Evolutionary conservation across 192 early-diverging fungal species (phyloP).

Genomic region (Chytriomyces sp.): DNA sequence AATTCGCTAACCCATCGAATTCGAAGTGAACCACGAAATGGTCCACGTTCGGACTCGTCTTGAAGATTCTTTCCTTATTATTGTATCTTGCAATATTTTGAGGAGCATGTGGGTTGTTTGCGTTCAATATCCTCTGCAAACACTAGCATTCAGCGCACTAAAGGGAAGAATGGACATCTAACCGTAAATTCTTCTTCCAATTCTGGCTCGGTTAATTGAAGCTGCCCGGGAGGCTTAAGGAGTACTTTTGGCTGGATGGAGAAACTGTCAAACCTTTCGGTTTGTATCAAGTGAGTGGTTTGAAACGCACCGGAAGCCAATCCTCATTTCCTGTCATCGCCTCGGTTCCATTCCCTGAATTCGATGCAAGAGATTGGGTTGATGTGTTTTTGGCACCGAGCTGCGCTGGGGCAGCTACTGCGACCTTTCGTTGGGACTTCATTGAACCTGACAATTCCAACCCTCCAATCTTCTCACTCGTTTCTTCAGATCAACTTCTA

Average conservation of each 20-base stretch:
- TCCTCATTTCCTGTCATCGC: constrained; percentile 47
- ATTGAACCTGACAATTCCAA: constrained; percentile 17
- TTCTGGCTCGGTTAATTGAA: constrained; percentile 56
- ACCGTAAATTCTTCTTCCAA: constrained; percentile 62
- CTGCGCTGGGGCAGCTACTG: constrained; percentile 14
- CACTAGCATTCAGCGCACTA: not conserved
- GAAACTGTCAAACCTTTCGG: not conserved
- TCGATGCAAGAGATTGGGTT: constrained; percentile 46
- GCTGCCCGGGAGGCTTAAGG: constrained; percentile 59
- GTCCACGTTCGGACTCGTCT: constrained; percentile 62
- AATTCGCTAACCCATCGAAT: constrained; percentile 63
- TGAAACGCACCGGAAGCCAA: constrained; percentile 55
- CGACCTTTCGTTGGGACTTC: constrained; percentile 29
- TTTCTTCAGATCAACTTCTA: too few species aligned
- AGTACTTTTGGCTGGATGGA: constrained; percentile 57
- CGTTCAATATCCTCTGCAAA: constrained; percentile 59
- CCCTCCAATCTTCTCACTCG: too few species aligned
- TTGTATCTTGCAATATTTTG: constrained; percentile 67
- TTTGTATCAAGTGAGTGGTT: constrained; percentile 4
- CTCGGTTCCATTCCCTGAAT: constrained; percentile 21
- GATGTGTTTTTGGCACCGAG: constrained; percentile 36
- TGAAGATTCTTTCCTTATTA: constrained; percentile 59
- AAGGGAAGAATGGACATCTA: not conserved
- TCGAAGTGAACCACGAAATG: constrained; percentile 65
- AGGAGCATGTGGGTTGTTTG: constrained; percentile 66